A percentile compares a stretch with the other conserved stretches of the same genome.
Evolutionary conservation across 768 basidiomycete species (phyloP).

Genomic region (Mycena rosella): DNA sequence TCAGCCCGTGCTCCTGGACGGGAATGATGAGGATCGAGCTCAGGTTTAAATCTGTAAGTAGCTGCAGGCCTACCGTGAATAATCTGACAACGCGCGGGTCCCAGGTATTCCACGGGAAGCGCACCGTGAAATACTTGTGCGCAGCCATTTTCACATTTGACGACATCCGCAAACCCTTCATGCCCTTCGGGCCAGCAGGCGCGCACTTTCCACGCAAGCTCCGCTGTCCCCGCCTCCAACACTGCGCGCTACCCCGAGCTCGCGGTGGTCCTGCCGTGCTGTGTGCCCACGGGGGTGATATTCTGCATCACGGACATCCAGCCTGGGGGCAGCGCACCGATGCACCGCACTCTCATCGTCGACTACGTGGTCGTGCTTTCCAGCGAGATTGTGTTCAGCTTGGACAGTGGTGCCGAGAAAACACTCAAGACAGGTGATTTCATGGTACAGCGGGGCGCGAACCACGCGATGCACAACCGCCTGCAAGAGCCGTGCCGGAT

Average conservation of each 20-base stretch:
- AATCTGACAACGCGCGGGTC: slow-evolving; percentile 42
- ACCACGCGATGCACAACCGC: slow-evolving; percentile 28
- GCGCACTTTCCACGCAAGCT: slow-evolving; percentile 20
- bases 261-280: slow-evolving; percentile 14
- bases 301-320: slow-evolving; percentile 33
- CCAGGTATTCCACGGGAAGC: slow-evolving; percentile 44
- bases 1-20: slow-evolving; percentile 14
- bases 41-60: background rate
- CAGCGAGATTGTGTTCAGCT: slow-evolving; percentile 18
- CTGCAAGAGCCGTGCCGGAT: slow-evolving; percentile 22
- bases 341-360: slow-evolving; percentile 23
- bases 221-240: slow-evolving; percentile 28
- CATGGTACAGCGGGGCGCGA: slow-evolving; percentile 26
- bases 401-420: slow-evolving; percentile 28
- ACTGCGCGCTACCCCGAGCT: slow-evolving; percentile 26
- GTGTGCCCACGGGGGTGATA: slow-evolving; percentile 21
- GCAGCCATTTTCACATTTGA: slow-evolving; percentile 39
- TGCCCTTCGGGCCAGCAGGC: slow-evolving; percentile 24
- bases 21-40: background rate
- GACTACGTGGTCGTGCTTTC: slow-evolving; percentile 25
- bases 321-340: slow-evolving; percentile 20
- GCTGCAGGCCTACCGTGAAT: slow-evolving; percentile 32
- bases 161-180: slow-evolving; percentile 20
- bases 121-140: slow-evolving; percentile 32
- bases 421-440: slow-evolving; percentile 26